phyloP scores from a whole-genome alignment of 164 flowering plant species.

The Umbellularia californica region DNA sequence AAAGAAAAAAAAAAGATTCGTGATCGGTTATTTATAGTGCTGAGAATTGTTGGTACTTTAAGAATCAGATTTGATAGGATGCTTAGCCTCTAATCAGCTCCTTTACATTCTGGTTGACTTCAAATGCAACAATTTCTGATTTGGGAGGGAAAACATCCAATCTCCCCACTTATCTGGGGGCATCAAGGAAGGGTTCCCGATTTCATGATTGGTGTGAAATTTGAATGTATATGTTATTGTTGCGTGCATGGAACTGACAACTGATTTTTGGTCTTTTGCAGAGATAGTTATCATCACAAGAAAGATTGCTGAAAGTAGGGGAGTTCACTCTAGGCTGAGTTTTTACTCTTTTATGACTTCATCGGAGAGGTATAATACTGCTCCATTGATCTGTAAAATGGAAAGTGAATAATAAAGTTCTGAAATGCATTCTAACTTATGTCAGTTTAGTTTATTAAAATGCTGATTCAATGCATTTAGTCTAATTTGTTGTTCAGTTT shows the following conservation, averaged over 20 bases:
- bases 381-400: slow-evolving; percentile 11
- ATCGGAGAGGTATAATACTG: slow-evolving; percentile 16
- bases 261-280: slow-evolving; percentile 9
- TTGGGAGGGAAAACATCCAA: too few species aligned
- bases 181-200: neutral
- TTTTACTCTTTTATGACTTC: slow-evolving; percentile 12
- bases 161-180: neutral
- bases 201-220: neutral
- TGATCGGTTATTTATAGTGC: too few species aligned
- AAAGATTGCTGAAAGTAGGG: neutral
- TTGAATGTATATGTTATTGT: neutral
- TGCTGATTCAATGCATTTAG: neutral
- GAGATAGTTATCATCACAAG: slow-evolving; percentile 13
- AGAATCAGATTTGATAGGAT: too few species aligned
- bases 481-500: neutral
- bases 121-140: too few species aligned
- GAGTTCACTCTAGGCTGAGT: slow-evolving; percentile 16
- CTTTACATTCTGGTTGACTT: neutral
- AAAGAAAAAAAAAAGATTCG: too few species aligned
- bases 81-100: neutral
- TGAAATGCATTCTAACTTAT: slow-evolving; percentile 2
- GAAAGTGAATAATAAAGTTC: slow-evolving; percentile 5
- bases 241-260: too few species aligned
- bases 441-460: neutral
- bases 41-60: too few species aligned